Evolutionary conservation across 495 filamentous ascomycete genomes (phyloP).

Genomic region (Echria macrotheca): DNA sequence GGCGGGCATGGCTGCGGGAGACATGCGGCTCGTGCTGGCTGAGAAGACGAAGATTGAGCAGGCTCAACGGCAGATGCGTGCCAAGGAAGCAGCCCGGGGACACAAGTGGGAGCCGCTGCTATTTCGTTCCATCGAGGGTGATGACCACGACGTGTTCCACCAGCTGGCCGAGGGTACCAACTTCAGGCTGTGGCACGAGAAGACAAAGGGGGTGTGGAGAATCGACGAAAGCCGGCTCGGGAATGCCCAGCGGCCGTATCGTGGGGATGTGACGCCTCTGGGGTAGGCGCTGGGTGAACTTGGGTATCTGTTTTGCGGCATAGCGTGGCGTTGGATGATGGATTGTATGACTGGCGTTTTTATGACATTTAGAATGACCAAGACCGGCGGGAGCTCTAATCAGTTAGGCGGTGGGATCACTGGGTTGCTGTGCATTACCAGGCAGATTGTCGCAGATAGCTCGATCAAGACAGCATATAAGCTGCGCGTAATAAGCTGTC

Average conservation of each 20-base stretch:
- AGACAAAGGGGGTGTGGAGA: conserved; percentile 34
- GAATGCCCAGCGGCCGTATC: conserved; percentile 23
- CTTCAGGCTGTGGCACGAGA: conserved; percentile 19
- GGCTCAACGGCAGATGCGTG: conserved; percentile 53
- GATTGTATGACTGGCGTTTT: too few species aligned
- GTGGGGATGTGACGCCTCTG: conserved; percentile 23
- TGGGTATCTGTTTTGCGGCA: too few species aligned
- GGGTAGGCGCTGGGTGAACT: too few species aligned
- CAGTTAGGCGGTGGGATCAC: too few species aligned
- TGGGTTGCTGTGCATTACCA: too few species aligned
- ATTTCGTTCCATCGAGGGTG: conserved; percentile 20
- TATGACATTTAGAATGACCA: too few species aligned
- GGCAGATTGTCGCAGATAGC: too few species aligned
- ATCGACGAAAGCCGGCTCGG: conserved; percentile 14
- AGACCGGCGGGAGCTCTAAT: too few species aligned
- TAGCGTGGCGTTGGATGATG: too few species aligned
- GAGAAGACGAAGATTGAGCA: conserved; percentile 38
- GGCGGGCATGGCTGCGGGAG: conserved; percentile 25
- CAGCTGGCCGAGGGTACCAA: conserved; percentile 17
- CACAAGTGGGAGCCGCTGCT: conserved; percentile 56
- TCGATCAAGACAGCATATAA: too few species aligned
- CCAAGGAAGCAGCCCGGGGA: conserved; percentile 52
- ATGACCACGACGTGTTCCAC: conserved; percentile 25
- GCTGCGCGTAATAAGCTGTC: too few species aligned
- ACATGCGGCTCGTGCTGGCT: conserved; percentile 29